phyloP scores from a whole-genome alignment of 2,329 filamentous ascomycete species.

The Aspergillus ibericus region DNA sequence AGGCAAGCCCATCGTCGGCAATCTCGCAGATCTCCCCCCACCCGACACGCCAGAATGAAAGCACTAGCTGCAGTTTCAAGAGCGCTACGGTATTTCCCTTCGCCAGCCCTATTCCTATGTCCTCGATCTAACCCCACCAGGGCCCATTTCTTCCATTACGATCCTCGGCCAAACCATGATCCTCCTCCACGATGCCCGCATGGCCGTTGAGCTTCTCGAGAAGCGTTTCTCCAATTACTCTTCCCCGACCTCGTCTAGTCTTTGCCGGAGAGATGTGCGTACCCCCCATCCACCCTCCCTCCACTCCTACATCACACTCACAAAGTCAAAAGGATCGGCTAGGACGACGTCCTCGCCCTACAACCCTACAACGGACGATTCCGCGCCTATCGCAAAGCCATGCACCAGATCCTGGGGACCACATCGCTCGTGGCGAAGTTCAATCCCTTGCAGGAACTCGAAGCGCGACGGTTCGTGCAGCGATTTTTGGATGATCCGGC shows the following conservation, averaged over 20 bases:
- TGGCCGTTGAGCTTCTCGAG: conserved; percentile 33
- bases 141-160: conserved; percentile 35
- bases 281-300: background rate
- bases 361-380: conserved; percentile 39
- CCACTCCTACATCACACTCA: background rate
- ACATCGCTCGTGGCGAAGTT: conserved; percentile 42
- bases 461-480: conserved; percentile 46
- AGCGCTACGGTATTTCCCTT: conserved; percentile 32
- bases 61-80: conserved; percentile 45
- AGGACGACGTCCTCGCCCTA: conserved; percentile 37
- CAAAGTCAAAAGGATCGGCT: conserved; percentile 32
- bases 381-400: conserved; percentile 46
- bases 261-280: conserved; percentile 39
- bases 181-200: conserved; percentile 32
- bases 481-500: conserved; percentile 44
- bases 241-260: conserved; percentile 25
- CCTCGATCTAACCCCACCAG: conserved; percentile 10
- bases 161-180: conserved; percentile 34
- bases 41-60: conserved; percentile 36
- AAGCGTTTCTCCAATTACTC: conserved; percentile 28
- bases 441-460: conserved; percentile 43
- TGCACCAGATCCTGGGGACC: conserved; percentile 47
- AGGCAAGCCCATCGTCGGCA: conserved; percentile 49
- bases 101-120: too few relatives aligned
- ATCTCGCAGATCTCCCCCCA: conserved; percentile 49